Base-by-base conservation (phyloP, 2,329 filamentous ascomycete genomes). In the Colletotrichum liaoningense region DNA sequence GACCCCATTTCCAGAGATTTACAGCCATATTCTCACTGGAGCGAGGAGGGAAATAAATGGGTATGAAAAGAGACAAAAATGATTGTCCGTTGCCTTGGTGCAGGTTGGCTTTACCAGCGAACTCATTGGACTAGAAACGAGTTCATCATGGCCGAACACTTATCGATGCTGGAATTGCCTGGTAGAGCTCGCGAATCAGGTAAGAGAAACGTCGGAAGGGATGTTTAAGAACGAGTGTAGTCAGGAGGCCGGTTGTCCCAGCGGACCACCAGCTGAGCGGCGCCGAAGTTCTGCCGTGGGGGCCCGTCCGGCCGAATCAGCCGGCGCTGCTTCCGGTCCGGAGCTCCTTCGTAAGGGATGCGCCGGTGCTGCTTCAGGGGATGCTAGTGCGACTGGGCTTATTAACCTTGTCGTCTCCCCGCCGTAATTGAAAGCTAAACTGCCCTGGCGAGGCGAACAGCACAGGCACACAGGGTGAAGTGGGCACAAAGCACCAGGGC, bases 371-470 rank as follows among this genome's bases (percentile, higher is more conserved):
- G n/a, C 30, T 30, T 19, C 52, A 56, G 33, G 49, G 52, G 30
- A 38, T 56, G 30, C 52, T 65, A 65, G 63, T 33, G 63, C 55
- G 52, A 5, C 33, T 65, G 33, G 52, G 22, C 24, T n/a, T 24
- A 24, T 24, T 42, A 56, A 42, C 63, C 30, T 57, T 65, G 63
- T 60, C n/a, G 33, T n/a, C 22, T 42, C 59, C 62, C 62, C 62
- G 24, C 46, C 16, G 62, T 64, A 30, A 26, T 42, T 12, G 57
- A 60, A 42, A 38, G 57, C 57, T 60, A 60, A 60, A 60, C 30
- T 60, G 26, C 38, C 64, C 56, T 33, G 26, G 64, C 22, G 38
- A n/a, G 54, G 38, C 46, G 28, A 38, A 35, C 57, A 46, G 6
- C n/a, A 33, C 42, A 22, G 42, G 42, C 19, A 22, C 42, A 22